Percentiles rank a stretch among this genome's conserved stretches.
These are phyloP conservation scores for Perkinsus chesapeaki DNA, from an alignment of 169 alveolate genomes.

Conservation along the genomic window DNA sequence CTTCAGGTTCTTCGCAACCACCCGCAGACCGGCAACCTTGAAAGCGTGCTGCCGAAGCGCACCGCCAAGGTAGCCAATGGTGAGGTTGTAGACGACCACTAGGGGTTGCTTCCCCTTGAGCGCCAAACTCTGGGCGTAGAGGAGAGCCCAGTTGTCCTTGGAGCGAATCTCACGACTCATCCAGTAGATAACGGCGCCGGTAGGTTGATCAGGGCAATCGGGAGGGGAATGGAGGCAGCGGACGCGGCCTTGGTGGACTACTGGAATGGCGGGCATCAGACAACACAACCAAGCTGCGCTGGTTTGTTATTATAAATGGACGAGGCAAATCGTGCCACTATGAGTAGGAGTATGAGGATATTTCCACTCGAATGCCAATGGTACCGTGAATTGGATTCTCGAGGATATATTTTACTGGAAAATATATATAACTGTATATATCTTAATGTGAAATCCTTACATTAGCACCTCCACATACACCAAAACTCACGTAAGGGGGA, in stretches of 20 bases:
- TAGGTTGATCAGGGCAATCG: background rate
- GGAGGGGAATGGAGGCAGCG: background rate
- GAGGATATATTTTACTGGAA: no score
- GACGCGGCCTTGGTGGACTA: background rate
- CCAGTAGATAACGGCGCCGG: background rate
- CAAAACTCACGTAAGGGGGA: no score
- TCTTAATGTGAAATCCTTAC: no score
- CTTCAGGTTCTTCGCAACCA: background rate
- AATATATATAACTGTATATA: no score
- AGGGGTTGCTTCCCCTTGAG: background rate
- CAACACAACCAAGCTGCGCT: background rate
- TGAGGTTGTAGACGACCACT: background rate
- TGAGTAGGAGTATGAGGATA: no score
- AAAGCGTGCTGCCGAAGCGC: background rate
- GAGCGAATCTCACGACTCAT: constrained; percentile 18
- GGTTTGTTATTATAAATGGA: no score
- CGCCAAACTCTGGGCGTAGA: constrained; percentile 17
- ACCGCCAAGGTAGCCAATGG: background rate
- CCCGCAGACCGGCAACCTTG: background rate
- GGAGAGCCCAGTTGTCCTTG: constrained; percentile 33
- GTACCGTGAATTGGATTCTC: no score
- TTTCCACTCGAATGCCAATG: no score
- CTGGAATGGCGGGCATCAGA: background rate
- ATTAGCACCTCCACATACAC: no score
- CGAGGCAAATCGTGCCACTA: no score